Conservation (phyloP, 768 basidiomycete species). For the Boletus reticuloceps region DNA sequence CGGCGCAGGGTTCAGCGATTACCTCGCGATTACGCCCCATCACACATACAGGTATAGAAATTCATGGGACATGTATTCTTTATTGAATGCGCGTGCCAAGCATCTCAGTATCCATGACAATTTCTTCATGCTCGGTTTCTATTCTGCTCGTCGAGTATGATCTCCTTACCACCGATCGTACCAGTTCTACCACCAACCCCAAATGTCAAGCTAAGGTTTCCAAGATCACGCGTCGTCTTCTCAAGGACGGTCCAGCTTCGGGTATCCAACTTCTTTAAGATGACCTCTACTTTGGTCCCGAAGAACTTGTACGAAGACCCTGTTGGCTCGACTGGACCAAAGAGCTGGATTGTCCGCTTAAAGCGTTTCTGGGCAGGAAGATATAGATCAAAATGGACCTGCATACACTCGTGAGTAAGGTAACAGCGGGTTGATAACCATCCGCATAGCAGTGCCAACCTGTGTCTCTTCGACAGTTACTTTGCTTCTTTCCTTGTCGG, state of each 20-base stretch:
- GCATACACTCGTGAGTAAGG: conserved; percentile 5
- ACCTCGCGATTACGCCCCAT: not conserved
- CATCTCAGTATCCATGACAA: not conserved
- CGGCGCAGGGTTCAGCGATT: not conserved
- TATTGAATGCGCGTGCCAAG: not conserved
- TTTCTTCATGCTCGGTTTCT: conserved; percentile 24
- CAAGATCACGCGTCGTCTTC: conserved; percentile 62
- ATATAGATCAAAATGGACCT: conserved; percentile 79
- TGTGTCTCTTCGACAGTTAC: conserved; percentile 65
- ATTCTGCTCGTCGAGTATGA: conserved; percentile 71
- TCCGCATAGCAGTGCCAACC: conserved; percentile 37
- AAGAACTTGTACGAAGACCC: conserved; percentile 69
- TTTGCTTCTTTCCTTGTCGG: conserved; percentile 71
- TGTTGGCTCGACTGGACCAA: conserved; percentile 75
- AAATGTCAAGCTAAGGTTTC: conserved; percentile 80
- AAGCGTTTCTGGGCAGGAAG: conserved; percentile 84
- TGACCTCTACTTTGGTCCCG: conserved; percentile 87
- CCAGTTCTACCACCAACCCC: conserved; percentile 92
- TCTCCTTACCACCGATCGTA: conserved; percentile 83
- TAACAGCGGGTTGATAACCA: not conserved
- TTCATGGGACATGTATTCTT: not conserved
- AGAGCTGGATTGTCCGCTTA: conserved; percentile 70
- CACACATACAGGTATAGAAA: conserved; percentile 14
- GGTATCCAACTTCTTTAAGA: conserved; percentile 76
- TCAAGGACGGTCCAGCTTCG: conserved; percentile 89